Base-by-base conservation (phyloP, 2,329 filamentous ascomycete species). In the Hirsutella thompsonii region DNA sequence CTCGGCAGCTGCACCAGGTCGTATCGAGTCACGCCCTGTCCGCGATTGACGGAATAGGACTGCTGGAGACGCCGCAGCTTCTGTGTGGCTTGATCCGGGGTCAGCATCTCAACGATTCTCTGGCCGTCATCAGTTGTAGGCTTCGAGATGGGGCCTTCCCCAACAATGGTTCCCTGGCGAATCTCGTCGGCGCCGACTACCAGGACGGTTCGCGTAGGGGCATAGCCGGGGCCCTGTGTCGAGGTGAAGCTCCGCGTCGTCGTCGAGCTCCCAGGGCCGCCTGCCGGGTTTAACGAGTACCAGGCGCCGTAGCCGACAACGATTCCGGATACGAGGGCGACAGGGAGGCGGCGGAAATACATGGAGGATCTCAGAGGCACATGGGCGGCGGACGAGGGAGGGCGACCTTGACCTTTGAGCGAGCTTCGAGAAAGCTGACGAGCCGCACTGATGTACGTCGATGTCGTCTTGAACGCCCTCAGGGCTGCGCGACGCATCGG, bases 91-190 rank as follows among this genome's bases (percentile, higher is more conserved):
- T 98, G 89, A 44, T 95, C 90, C 1, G 90, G 84, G 10, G 85
- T 93, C 62, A 98, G 70, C 90, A 98, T 98, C 68, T 95, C 90
- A 44, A 98, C 70, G 28, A 95, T 82, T 56, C 83, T 86, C 48
- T 82, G 77, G 23, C 88, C 87, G 58, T 83, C 83, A 57, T 87
- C 83, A 63, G 89, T 83, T 3, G 83, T 87, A 52, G 84, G 76
- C 66, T 98, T 98, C 36, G 83, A 84, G 45, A 98, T 77, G 18
- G 90, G 88, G 6, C 80, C 83, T 53, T 94, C 84, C 44, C 84
- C 86, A 16, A 87, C 79, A 47, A 95, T 81, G 8, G 85, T 84
- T 20, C 85, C 84, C 10, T 90, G 92, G 56, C 89, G 90, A 38
- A 98, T 76, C 59, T 93, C 81, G 57, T 94, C 87, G 54, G 89